phyloP scores from a whole-genome alignment of 2,329 filamentous ascomycete genomes.

The Ilyonectria mors-panacis region DNA sequence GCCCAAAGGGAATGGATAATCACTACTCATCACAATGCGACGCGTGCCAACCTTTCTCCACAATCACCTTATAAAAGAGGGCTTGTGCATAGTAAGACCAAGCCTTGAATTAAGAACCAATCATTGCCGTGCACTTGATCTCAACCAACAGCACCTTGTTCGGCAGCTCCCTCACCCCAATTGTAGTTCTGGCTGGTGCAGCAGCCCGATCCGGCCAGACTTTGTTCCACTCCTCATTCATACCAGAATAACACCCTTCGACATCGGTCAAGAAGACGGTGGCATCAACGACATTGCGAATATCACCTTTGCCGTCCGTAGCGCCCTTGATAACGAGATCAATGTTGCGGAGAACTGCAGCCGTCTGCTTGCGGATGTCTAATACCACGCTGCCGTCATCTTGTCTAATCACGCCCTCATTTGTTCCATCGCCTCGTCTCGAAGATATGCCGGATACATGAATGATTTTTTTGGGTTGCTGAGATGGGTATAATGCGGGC shows the following conservation, averaged over 20 bases:
- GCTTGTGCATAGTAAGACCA: no score
- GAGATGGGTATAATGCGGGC: slow-evolving; percentile 15
- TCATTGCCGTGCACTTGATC: no score
- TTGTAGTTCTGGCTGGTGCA: slow-evolving; percentile 16
- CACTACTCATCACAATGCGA: slow-evolving; percentile 13
- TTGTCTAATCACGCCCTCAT: slow-evolving; percentile 16
- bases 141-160: no score
- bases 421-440: slow-evolving; percentile 20
- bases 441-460: slow-evolving; percentile 25
- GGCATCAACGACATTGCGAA: slow-evolving; percentile 8
- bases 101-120: no score
- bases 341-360: neutral
- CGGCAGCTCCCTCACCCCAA: no score
- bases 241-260: slow-evolving; percentile 14
- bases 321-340: neutral
- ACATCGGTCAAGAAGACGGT: slow-evolving; percentile 20
- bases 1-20: slow-evolving; percentile 12
- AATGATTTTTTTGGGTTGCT: slow-evolving; percentile 8
- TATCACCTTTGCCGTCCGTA: slow-evolving; percentile 1
- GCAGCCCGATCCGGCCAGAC: slow-evolving; percentile 16
- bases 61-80: neutral
- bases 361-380: no score
- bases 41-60: slow-evolving; percentile 2
- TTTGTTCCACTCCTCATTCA: slow-evolving; percentile 30
- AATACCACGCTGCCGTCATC: neutral